Evolutionary conservation across 73 alveolate genomes (phyloP), one percentile per base, ranked within the genome.

Genomic region (Effrenium voratum): DNA sequence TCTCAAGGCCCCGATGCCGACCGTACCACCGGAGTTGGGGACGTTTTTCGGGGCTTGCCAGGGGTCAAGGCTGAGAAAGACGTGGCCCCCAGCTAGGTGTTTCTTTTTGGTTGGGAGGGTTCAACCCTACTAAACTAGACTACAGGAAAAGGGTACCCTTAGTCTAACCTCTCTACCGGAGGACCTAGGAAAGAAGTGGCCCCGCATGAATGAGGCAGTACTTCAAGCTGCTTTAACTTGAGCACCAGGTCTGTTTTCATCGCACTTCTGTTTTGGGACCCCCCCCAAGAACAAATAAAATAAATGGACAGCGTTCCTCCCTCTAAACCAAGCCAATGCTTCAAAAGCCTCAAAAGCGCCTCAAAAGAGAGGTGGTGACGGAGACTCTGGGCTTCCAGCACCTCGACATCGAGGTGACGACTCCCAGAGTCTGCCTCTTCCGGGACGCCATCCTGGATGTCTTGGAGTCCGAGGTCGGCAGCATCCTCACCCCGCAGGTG

Each of bases 361-460:
- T 68, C 16, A 16, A 68, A 68, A 12, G 63, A n/a, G 73, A 88
- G 95, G 81, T 45, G 26, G 60, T 5, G 22, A 68, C 97, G 44
- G 97, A 90, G 57, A 90, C 76, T 22, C 47, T 90, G 52, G 52
- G 88, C 97, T 90, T 90, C 46, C 97, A 90, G 97, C 97, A 90
- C n/a, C 40, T 90, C 66, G 97, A 90, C 97, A 90, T 90, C 88
- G 88, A 90, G 45, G 97, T 90, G 36, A 90, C 97, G 19, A 45
- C 75, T 19, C 77, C 97, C 32, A 75, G 97, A 28, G 97, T 60
- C 32, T 86, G 88, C 6, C 55, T 90, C 24, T 90, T 90, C 59
- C 85, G 97, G 36, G 44, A 90, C 2, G 97, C 97, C 88, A 66
- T 90, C 34, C 59, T 52, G 24, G 97, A 90, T 38, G 44, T 90